These are phyloP conservation scores for Leptosphaerulina australis DNA, from an alignment of 2,329 filamentous ascomycete species.

Conservation along the genomic window DNA sequence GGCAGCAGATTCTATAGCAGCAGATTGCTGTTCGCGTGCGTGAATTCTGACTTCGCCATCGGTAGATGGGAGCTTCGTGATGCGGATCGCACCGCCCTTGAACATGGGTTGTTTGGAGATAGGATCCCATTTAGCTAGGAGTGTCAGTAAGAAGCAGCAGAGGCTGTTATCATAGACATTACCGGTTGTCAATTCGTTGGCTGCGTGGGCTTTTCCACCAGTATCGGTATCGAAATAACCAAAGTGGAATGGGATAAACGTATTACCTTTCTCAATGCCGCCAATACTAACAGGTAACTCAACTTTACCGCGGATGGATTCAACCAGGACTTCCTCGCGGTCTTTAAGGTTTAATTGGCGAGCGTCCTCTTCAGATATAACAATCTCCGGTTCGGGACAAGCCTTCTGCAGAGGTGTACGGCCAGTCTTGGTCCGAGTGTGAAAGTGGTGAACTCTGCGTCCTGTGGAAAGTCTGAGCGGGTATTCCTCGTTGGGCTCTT, in stretches of 20 bases:
- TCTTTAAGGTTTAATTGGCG: slow-evolving; percentile 1
- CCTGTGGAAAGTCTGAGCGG: slow-evolving; percentile 12
- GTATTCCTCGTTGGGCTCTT: slow-evolving; percentile 15
- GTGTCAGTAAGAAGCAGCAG: neutral
- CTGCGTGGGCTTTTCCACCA: slow-evolving; percentile 10
- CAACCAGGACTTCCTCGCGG: slow-evolving; percentile 12
- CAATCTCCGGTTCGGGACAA: slow-evolving; percentile 8
- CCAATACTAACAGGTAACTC: slow-evolving; percentile 11
- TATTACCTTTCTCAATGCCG: slow-evolving; percentile 11
- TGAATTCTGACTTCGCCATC: slow-evolving; percentile 13
- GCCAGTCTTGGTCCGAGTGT: slow-evolving; percentile 13
- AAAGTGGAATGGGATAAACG: slow-evolving; percentile 18
- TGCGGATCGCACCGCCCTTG: slow-evolving; percentile 11
- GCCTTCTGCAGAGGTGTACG: slow-evolving; percentile 11
- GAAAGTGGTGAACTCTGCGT: slow-evolving; percentile 7
- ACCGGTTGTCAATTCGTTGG: slow-evolving; percentile 15
- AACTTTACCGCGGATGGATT: slow-evolving; percentile 14
- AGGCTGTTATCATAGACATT: neutral
- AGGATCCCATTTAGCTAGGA: slow-evolving; percentile 14
- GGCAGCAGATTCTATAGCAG: neutral
- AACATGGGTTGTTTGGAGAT: slow-evolving; percentile 18
- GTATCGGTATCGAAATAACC: slow-evolving; percentile 10
- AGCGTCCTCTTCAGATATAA: slow-evolving; percentile 10
- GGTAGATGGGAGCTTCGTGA: slow-evolving; percentile 9
- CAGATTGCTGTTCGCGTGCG: slow-evolving; percentile 9